Conservation (phyloP, 1,284 basidiomycete genomes). For the Termitomyces sp. region DNA sequence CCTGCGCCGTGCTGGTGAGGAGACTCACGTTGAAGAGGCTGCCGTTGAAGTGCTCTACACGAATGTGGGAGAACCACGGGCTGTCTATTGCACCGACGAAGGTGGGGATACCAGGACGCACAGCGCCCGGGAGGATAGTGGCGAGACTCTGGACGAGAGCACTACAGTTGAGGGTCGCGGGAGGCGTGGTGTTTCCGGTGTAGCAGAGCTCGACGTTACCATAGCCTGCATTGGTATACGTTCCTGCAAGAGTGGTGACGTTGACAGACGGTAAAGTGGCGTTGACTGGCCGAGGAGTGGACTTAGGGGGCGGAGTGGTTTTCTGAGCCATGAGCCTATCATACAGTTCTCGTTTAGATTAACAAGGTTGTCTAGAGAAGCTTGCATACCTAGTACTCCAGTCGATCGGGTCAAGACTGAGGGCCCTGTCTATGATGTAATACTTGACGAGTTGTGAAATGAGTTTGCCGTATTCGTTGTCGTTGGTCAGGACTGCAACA, state of each 20-base stretch:
- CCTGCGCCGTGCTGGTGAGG: slow-evolving; percentile 4
- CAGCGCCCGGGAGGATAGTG: slow-evolving; percentile 12
- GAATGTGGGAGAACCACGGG: slow-evolving; percentile 14
- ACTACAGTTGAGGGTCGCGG: slow-evolving; percentile 7
- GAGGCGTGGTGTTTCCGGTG: slow-evolving; percentile 18
- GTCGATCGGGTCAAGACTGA: too few species aligned
- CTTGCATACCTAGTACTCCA: too few species aligned
- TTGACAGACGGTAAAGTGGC: slow-evolving; percentile 10
- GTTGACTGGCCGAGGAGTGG: slow-evolving; percentile 10
- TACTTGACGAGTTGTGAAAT: neutral
- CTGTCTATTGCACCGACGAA: slow-evolving; percentile 5
- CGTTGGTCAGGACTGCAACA: slow-evolving; percentile 22
- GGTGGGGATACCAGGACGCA: slow-evolving; percentile 9
- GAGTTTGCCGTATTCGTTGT: slow-evolving; percentile 1
- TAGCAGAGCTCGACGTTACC: slow-evolving; percentile 16
- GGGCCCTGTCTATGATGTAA: too few species aligned
- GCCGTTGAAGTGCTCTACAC: slow-evolving; percentile 11
- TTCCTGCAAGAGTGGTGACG: slow-evolving; percentile 7
- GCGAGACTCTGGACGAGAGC: slow-evolving; percentile 1
- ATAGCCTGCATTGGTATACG: slow-evolving; percentile 17
- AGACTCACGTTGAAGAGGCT: slow-evolving; percentile 13
- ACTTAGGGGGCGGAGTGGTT: too few species aligned
- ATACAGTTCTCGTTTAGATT: too few species aligned
- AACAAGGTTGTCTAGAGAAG: too few species aligned
- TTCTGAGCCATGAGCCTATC: too few species aligned